Evolutionary conservation across 257 asterid genomes (phyloP).

Genomic region (Jaltomata sinuosa): DNA sequence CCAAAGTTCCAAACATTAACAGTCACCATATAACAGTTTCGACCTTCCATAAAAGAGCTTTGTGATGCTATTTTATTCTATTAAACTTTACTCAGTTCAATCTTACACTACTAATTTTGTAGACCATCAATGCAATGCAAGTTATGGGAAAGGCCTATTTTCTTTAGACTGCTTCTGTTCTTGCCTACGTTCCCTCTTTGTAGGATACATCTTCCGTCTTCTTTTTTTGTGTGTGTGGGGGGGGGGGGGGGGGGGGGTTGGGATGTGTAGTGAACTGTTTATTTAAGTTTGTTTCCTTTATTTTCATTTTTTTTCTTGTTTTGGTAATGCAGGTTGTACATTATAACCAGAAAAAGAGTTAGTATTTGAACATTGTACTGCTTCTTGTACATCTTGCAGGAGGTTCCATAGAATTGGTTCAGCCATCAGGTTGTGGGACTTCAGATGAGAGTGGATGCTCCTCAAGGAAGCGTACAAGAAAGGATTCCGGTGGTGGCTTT

Average conservation of each 20-base stretch:
- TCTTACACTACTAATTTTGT: background rate
- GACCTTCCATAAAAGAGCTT: background rate
- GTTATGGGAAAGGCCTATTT: background rate
- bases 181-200: background rate
- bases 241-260: background rate
- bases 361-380: background rate
- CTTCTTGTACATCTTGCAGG: conserved; percentile 25
- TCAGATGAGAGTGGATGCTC: conserved; percentile 25
- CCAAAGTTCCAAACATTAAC: background rate
- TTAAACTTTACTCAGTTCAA: background rate
- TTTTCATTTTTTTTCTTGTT: background rate
- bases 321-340: background rate
- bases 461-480: conserved; percentile 56
- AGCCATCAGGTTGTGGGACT: conserved; percentile 50
- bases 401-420: conserved; percentile 26
- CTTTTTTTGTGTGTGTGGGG: background rate
- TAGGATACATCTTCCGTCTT: background rate
- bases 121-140: background rate
- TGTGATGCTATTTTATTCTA: background rate
- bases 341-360: background rate
- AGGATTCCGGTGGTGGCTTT: conserved; percentile 21
- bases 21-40: background rate
- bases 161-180: background rate
- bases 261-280: background rate
- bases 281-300: background rate